phyloP scores from a whole-genome alignment of 2,329 filamentous ascomycete genomes.

The Fusarium sp. region DNA sequence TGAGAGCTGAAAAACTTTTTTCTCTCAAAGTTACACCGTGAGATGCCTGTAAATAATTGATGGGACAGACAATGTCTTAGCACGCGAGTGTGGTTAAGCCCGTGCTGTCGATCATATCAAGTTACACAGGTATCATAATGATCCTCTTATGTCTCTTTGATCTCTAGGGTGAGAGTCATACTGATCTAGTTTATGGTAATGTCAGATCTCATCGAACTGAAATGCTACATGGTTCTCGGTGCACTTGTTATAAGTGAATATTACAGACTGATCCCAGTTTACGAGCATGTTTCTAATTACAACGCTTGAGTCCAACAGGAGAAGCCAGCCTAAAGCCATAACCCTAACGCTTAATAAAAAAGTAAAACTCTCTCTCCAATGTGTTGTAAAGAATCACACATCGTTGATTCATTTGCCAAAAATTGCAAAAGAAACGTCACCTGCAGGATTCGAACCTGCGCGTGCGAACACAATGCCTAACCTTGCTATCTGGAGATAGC shows the following conservation, averaged over 20 bases:
- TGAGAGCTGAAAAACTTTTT: neutral
- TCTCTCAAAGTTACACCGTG: too few relatives aligned
- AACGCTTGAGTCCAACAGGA: too few relatives aligned
- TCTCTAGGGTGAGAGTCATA: neutral
- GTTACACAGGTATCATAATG: neutral
- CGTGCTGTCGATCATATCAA: neutral
- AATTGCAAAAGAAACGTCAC: slow-evolving; percentile 6
- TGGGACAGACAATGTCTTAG: neutral
- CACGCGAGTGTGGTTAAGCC: neutral
- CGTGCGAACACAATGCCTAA: slow-evolving; percentile 29
- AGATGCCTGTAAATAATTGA: neutral
- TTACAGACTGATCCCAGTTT: neutral
- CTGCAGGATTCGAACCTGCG: slow-evolving; percentile 32
- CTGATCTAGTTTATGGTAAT: neutral
- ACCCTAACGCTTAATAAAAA: neutral
- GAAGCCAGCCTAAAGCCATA: neutral
- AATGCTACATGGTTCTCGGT: neutral
- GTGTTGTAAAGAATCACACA: too few relatives aligned
- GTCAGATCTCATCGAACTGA: neutral
- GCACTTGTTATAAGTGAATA: neutral
- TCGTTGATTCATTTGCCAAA: too few relatives aligned
- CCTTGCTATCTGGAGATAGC: slow-evolving; percentile 24
- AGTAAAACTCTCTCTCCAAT: neutral
- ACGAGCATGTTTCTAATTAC: neutral
- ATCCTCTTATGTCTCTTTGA: neutral